phyloP scores from a whole-genome alignment of 176 grass and related monocot species.

The Raddia guianensis region DNA sequence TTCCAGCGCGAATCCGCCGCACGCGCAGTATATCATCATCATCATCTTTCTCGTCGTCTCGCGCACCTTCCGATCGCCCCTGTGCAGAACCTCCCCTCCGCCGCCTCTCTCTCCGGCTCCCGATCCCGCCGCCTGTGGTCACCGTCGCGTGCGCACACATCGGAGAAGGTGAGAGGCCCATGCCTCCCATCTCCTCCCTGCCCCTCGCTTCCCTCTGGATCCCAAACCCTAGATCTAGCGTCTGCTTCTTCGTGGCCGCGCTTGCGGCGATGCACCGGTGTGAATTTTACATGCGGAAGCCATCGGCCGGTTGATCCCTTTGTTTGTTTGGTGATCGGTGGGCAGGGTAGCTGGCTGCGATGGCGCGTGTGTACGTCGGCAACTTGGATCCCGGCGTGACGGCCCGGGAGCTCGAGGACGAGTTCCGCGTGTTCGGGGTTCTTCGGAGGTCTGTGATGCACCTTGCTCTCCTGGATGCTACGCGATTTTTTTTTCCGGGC shows the following conservation, averaged over 20 bases:
- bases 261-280: background rate
- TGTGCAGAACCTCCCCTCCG: background rate
- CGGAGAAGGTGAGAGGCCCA: constrained; percentile 8
- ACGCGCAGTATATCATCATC: background rate
- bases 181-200: background rate
- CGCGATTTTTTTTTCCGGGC: background rate
- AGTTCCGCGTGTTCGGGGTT: constrained; percentile 79
- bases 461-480: background rate
- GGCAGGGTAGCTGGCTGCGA: constrained; percentile 30
- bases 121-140: background rate
- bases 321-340: background rate
- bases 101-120: background rate
- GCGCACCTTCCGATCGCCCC: background rate
- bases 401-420: constrained; percentile 74
- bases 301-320: background rate
- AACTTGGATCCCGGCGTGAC: constrained; percentile 67
- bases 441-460: constrained; percentile 61
- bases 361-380: constrained; percentile 82
- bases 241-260: no score
- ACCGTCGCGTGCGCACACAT: background rate
- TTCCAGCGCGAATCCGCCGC: constrained; percentile 1
- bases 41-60: background rate
- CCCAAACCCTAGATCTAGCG: constrained; percentile 31
- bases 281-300: background rate
- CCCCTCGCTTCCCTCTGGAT: background rate